Base-by-base conservation (phyloP, 805 yeast species). In the Metschnikowia noctiluminum region DNA sequence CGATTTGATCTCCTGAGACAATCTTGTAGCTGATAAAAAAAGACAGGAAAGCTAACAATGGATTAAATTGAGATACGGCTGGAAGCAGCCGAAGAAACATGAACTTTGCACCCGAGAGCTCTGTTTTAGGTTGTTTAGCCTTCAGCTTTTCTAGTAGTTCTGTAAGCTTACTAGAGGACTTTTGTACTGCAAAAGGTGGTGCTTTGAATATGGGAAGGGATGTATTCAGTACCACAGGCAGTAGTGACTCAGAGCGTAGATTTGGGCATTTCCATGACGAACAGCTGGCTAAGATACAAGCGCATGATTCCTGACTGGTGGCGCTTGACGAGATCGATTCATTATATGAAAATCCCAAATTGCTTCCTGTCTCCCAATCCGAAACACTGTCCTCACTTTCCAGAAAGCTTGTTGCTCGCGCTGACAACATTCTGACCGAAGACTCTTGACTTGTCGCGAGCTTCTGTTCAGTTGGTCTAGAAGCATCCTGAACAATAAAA, bases 291-390 rank as follows among this genome's bases (percentile, higher is more conserved):
- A 27, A 2, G 5, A 40, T 15, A 15, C 47, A 37, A 11, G 39
- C 43, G 38, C 47, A 46, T 28, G 49, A 41, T 10, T 43, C 28
- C 6, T 43, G 47, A 11, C 42, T 38, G 14, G 45, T 43, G 12
- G 46, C 38, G 21, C 39, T 32, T 7, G 56, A 52, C 7, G 46
- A 40, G 7, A 50, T 35, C 3, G 56, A 51, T 35, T 54, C 55
- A 35, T 44, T 47, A 21, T 42, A 49, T 6, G 56, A 50, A 4
- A 42, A 40, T 6, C 51, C 57, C 15, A 54, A 38, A 15, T 34
- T 34, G 42, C 46, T 45, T 27, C 51, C 57, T 1, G 51, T 13
- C n/a, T 51, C 55, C 13, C 53, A 51, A 21, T 52, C 55, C 3
- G 51, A 38, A 12, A 38, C 21, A 16, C n/a, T 16, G 12, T 48